A percentile compares a stretch with the other conserved stretches of the same genome.
phyloP scores from a whole-genome alignment of 2,329 filamentous ascomycete genomes.

The Atkinsonella texensis region DNA sequence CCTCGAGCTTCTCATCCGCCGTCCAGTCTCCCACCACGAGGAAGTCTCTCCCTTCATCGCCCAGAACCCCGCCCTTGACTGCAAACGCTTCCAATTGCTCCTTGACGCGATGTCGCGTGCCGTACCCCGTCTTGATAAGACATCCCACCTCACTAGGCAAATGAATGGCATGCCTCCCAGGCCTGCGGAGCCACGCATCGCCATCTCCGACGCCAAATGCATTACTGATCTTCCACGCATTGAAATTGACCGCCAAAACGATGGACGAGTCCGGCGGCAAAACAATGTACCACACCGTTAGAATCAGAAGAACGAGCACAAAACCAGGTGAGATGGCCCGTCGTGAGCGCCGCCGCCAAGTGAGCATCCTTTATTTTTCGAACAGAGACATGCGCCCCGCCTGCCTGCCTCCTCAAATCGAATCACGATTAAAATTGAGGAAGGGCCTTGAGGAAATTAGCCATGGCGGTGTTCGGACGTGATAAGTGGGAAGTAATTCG shows the following conservation, averaged over 20 bases:
- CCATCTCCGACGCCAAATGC: conserved; percentile 17
- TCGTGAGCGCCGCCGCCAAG: conserved; percentile 17
- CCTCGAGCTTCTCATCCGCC: conserved; percentile 20
- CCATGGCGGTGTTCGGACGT: neutral
- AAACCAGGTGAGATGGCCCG: conserved; percentile 16
- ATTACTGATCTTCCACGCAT: conserved; percentile 19
- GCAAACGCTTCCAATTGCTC: conserved; percentile 33
- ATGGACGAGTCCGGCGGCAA: conserved; percentile 22
- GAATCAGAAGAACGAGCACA: conserved; percentile 14
- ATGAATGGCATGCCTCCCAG: conserved; percentile 30
- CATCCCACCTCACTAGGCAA: conserved; percentile 34
- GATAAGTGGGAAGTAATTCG: too few species aligned
- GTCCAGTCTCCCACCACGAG: conserved; percentile 41
- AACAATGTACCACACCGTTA: conserved; percentile 16
- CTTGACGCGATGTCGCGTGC: conserved; percentile 35
- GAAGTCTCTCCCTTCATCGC: conserved; percentile 27
- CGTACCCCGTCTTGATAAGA: conserved; percentile 45
- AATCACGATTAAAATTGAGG: neutral
- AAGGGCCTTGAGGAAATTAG: neutral
- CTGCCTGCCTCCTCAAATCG: too few species aligned
- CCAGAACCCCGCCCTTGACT: conserved; percentile 20
- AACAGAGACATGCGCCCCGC: too few species aligned
- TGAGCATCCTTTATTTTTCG: conserved; percentile 7
- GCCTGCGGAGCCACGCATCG: conserved; percentile 30
- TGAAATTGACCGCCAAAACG: conserved; percentile 23